Percentiles rank a stretch among this genome's conserved stretches.
phyloP scores from a whole-genome alignment of 192 early-diverging fungal genomes.

The Entophlyctis luteolus region DNA sequence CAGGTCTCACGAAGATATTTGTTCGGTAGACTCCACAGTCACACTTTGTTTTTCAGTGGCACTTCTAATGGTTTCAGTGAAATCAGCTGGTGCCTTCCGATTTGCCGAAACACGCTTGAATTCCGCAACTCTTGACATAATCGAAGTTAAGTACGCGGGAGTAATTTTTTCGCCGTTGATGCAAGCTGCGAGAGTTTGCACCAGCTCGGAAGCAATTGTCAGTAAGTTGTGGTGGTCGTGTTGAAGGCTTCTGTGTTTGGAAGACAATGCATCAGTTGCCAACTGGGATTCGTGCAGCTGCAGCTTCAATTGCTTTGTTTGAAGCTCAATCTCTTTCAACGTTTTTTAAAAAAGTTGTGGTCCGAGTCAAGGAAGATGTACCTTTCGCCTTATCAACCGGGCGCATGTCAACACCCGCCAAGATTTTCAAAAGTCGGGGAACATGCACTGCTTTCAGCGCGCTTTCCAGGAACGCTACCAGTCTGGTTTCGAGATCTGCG shows the following conservation, averaged over 20 bases:
- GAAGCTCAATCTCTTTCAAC: background rate
- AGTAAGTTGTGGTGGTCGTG: conserved; percentile 54
- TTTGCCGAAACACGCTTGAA: conserved; percentile 25
- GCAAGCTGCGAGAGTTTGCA: conserved; percentile 43
- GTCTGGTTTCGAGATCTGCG: conserved; percentile 26
- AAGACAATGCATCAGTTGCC: background rate
- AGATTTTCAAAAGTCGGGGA: conserved; percentile 35
- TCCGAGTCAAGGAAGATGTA: too few relatives aligned
- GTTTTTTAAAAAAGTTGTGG: too few relatives aligned
- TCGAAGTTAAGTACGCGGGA: conserved; percentile 40
- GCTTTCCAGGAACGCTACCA: conserved; percentile 33
- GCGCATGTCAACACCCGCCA: conserved; percentile 18
- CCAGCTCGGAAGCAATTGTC: conserved; percentile 52
- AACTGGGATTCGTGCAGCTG: conserved; percentile 4
- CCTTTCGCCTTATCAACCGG: conserved; percentile 8
- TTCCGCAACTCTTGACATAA: conserved; percentile 37
- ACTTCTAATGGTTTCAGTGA: background rate
- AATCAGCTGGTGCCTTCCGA: background rate
- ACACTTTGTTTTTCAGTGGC: background rate
- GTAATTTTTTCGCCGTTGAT: conserved; percentile 53
- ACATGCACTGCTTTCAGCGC: conserved; percentile 22
- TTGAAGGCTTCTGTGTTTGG: conserved; percentile 23
- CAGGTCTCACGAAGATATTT: too few relatives aligned
- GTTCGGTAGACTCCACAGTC: too few relatives aligned
- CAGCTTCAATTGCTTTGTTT: conserved; percentile 9